phyloP scores from a whole-genome alignment of 1,284 basidiomycete species.

The Afroboletus lepidellus region DNA sequence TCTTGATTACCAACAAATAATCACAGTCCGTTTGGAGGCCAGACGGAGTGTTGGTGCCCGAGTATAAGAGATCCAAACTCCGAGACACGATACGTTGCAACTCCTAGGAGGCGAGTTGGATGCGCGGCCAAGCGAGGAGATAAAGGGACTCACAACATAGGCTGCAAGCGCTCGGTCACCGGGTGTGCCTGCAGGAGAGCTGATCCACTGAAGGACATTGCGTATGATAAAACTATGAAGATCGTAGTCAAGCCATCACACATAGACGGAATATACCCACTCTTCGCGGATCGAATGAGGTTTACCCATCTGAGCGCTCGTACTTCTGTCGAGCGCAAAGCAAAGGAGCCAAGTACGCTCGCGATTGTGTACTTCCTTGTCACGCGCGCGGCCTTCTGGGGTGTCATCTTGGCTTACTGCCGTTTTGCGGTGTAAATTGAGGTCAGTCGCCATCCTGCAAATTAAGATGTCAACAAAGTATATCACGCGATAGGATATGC shows the following conservation, averaged over 20 bases:
- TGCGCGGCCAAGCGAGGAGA: not conserved
- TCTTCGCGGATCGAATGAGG: conserved; percentile 84
- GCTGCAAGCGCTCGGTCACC: conserved; percentile 65
- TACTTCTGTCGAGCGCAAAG: conserved; percentile 86
- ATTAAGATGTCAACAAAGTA: conserved; percentile 10
- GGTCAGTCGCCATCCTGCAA: conserved; percentile 87
- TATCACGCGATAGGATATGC: not conserved
- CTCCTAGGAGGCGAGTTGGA: conserved; percentile 48
- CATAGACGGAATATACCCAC: conserved; percentile 46
- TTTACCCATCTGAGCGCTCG: conserved; percentile 92
- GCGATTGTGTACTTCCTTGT: conserved; percentile 86
- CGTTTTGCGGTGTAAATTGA: conserved; percentile 93
- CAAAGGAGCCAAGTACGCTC: conserved; percentile 94
- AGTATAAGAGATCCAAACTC: conserved; percentile 88
- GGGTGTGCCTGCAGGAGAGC: conserved; percentile 57
- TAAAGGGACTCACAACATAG: conserved; percentile 58
- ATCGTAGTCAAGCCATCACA: not conserved
- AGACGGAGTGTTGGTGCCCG: conserved; percentile 76
- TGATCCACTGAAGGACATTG: conserved; percentile 73
- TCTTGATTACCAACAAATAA: conserved; percentile 80
- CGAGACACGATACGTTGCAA: conserved; percentile 86
- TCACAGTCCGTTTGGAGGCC: conserved; percentile 88
- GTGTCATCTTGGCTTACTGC: conserved; percentile 70
- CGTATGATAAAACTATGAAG: conserved; percentile 78
- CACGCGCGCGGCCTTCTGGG: conserved; percentile 70